Evolutionary conservation across 495 filamentous ascomycete species (phyloP).

Genomic region (Staphylotrichum tortipilum): DNA sequence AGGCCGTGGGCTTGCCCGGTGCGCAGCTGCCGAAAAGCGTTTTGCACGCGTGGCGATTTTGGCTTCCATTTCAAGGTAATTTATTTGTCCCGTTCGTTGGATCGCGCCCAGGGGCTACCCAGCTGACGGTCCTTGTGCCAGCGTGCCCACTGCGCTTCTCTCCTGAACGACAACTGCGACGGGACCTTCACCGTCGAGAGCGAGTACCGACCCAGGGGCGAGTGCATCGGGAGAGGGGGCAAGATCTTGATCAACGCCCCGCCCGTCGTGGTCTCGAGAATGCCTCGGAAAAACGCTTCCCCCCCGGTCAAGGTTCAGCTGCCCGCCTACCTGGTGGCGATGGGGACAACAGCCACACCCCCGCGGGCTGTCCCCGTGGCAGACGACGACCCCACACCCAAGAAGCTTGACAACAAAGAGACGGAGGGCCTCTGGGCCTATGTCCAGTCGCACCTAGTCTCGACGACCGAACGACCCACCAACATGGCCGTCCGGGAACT

Average conservation of each 20-base stretch:
- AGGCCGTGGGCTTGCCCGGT: slow-evolving; percentile 22
- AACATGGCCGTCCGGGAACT: not conserved
- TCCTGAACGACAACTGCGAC: slow-evolving; percentile 32
- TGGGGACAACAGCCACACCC: too few species aligned
- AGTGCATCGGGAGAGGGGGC: slow-evolving; percentile 3
- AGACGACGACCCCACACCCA: too few species aligned
- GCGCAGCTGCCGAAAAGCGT: slow-evolving; percentile 13
- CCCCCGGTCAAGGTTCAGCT: not conserved
- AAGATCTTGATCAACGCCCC: slow-evolving; percentile 6
- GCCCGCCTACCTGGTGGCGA: not conserved
- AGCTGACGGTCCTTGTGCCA: not conserved
- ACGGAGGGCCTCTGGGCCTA: not conserved
- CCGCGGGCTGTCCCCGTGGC: too few species aligned
- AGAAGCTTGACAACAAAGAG: not conserved
- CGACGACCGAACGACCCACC: not conserved
- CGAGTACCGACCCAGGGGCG: slow-evolving; percentile 9
- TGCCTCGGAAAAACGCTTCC: not conserved
- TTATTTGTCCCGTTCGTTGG: too few species aligned
- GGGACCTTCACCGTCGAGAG: slow-evolving; percentile 25
- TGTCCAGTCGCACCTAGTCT: not conserved
- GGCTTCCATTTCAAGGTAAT: slow-evolving; percentile 23
- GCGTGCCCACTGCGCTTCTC: slow-evolving; percentile 16
- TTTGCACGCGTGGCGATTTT: slow-evolving; percentile 6
- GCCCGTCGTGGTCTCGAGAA: slow-evolving; percentile 11
- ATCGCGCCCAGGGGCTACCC: not conserved